phyloP scores from a whole-genome alignment of 352 stramenopile genomes.

The Pythium guiyangense region DNA sequence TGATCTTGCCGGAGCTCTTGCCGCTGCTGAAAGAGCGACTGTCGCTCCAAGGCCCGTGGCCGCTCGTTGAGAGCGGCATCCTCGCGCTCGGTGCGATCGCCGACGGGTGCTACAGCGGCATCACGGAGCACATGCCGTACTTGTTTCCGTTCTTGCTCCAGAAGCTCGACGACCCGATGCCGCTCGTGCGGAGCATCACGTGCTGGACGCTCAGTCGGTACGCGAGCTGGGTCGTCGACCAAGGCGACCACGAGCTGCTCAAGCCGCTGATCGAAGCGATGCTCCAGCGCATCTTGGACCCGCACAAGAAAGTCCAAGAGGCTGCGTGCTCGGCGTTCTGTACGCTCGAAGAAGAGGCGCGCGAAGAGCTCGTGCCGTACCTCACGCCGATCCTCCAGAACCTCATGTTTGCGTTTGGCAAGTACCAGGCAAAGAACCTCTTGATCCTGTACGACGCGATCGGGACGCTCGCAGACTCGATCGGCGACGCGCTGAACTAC shows the following conservation, averaged over 20 bases:
- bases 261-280: constrained; percentile 84
- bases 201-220: constrained; percentile 95
- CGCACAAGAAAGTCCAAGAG: constrained; percentile 95
- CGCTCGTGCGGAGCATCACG: constrained; percentile 92
- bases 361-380: constrained; percentile 91
- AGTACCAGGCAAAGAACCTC: constrained; percentile 94
- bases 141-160: constrained; percentile 94
- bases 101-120: constrained; percentile 91
- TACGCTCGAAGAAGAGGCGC: constrained; percentile 92
- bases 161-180: constrained; percentile 85
- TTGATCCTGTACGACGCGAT: constrained; percentile 96
- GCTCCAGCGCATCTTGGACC: constrained; percentile 85
- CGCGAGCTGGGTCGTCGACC: constrained; percentile 89
- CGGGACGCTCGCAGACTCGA: constrained; percentile 92
- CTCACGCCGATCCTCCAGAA: constrained; percentile 90
- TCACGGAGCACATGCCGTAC: constrained; percentile 88
- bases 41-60: constrained; percentile 88
- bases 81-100: constrained; percentile 94
- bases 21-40: constrained; percentile 91
- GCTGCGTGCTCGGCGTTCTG: constrained; percentile 93
- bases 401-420: constrained; percentile 90
- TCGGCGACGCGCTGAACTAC: constrained; percentile 91
- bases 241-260: constrained; percentile 84
- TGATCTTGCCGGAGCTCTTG: constrained; percentile 91
- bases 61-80: constrained; percentile 93